Evolutionary conservation across 345 rosid species (phyloP), one percentile per base, ranked within the genome.

Genomic region (Populus deltoides): DNA sequence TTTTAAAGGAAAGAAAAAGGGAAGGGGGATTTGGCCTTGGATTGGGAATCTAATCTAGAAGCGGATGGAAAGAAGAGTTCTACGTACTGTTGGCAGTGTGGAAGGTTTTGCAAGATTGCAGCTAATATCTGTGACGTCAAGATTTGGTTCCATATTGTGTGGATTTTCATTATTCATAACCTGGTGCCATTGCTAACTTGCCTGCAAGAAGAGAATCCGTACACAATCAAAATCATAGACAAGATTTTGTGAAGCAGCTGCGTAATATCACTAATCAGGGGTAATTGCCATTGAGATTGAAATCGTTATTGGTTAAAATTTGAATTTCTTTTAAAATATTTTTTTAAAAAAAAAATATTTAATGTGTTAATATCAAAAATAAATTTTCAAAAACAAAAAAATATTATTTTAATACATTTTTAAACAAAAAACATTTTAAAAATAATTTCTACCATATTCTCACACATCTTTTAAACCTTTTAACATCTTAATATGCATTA

Each of bases 91-190:
- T 62, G 68, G 47, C 29, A 16, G 20, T 43, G 43, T 20, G n/a
- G 45, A n/a, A n/a, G n/a, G n/a, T n/a, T n/a, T n/a, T n/a, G 78
- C 71, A 83, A 81, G 12, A 66, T 45, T 11, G 69, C 36, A 68
- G 68, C 74, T 29, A 79, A 77, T 55, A 68, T 29, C 53, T 57
- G 70, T 68, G 80, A 76, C 77, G 73, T 84, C 79, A 78, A 84
- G 77, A 80, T 66, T 82, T 71, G 80, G 74, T 25, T 57, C 57
- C 57, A 47, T 53, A 5, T 33, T 33, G 35, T 33, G 35, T 81
- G 88, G 76, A 78, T 66, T 73, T 31, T n/a, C 70, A 61, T 70
- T 76, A 36, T 72, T 77, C 59, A 77, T 43, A 18, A 49, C 51
- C 33, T 72, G 71, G 15, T 18, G 12, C 79, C 45, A 20, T 61